Evolutionary conservation across 2,329 filamentous ascomycete genomes (phyloP).

Genomic region (Fusarium sambucinum): DNA sequence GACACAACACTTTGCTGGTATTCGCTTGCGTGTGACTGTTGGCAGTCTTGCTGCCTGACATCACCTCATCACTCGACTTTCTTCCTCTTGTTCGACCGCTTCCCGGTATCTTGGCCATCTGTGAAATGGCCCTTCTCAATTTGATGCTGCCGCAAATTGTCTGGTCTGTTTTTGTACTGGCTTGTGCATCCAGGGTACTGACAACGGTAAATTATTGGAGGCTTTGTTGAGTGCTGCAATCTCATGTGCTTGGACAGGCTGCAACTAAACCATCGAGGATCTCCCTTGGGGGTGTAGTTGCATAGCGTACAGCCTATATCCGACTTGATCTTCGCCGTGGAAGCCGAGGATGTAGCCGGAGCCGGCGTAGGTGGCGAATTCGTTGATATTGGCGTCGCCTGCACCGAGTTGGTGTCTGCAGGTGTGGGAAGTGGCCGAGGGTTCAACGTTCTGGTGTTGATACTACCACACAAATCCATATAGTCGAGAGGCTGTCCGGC

Average conservation of each 20-base stretch:
- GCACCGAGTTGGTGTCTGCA: constrained; percentile 35
- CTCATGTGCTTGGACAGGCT: constrained; percentile 71
- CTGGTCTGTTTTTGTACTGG: constrained; percentile 67
- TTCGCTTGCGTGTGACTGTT: background rate
- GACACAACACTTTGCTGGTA: background rate
- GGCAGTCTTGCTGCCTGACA: background rate
- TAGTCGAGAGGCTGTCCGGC: constrained; percentile 22
- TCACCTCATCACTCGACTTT: constrained; percentile 50
- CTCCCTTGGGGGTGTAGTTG: constrained; percentile 67
- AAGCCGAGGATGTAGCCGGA: constrained; percentile 17
- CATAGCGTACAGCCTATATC: constrained; percentile 64
- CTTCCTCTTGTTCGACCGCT: constrained; percentile 62
- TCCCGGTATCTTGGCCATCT: constrained; percentile 54
- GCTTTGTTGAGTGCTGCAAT: constrained; percentile 63
- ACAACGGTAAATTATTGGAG: constrained; percentile 65
- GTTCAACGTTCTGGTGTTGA: constrained; percentile 32
- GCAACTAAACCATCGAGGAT: constrained; percentile 69
- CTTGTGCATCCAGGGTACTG: constrained; percentile 66
- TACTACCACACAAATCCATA: constrained; percentile 18
- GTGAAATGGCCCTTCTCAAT: constrained; percentile 68
- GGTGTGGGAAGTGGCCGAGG: constrained; percentile 43
- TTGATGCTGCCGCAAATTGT: constrained; percentile 68
- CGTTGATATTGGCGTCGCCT: constrained; percentile 41
- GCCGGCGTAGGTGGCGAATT: constrained; percentile 45
- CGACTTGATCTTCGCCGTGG: constrained; percentile 57